Percentiles rank a stretch among this genome's conserved stretches.
phyloP scores from a whole-genome alignment of 2,329 filamentous ascomycete species.

The Thermomyces lanuginosus region DNA sequence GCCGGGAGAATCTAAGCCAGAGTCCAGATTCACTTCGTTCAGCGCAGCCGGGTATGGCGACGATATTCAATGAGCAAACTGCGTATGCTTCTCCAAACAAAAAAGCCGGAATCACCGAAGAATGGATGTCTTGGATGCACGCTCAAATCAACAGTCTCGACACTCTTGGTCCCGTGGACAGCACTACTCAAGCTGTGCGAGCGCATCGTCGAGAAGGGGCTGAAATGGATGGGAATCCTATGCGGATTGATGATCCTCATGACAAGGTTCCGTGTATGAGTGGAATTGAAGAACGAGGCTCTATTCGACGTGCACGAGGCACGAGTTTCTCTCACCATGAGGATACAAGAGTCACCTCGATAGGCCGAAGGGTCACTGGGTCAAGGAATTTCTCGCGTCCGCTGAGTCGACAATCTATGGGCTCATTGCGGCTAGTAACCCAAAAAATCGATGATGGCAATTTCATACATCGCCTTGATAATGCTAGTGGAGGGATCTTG shows the following conservation, averaged over 20 bases:
- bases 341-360: background rate
- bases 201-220: conserved; percentile 25
- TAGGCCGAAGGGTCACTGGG: conserved; percentile 3
- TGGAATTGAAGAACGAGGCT: background rate
- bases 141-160: conserved; percentile 20
- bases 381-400: conserved; percentile 23
- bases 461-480: too few relatives aligned
- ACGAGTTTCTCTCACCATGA: conserved; percentile 1
- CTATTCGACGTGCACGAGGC: conserved; percentile 1
- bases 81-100: conserved; percentile 18
- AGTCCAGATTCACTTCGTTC: conserved; percentile 3
- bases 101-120: conserved; percentile 12
- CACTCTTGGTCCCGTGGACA: conserved; percentile 4
- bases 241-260: conserved; percentile 2
- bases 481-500: too few relatives aligned
- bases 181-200: conserved; percentile 8
- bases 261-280: too few relatives aligned
- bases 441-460: too few relatives aligned
- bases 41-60: conserved; percentile 19
- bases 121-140: conserved; percentile 25
- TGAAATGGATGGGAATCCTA: conserved; percentile 18
- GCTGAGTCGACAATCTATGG: conserved; percentile 19
- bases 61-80: conserved; percentile 18
- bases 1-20: conserved; percentile 5
- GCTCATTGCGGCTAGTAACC: conserved; percentile 4